Base-by-base conservation (phyloP, 1,284 basidiomycete genomes). In the Austropuccinia psidii region DNA sequence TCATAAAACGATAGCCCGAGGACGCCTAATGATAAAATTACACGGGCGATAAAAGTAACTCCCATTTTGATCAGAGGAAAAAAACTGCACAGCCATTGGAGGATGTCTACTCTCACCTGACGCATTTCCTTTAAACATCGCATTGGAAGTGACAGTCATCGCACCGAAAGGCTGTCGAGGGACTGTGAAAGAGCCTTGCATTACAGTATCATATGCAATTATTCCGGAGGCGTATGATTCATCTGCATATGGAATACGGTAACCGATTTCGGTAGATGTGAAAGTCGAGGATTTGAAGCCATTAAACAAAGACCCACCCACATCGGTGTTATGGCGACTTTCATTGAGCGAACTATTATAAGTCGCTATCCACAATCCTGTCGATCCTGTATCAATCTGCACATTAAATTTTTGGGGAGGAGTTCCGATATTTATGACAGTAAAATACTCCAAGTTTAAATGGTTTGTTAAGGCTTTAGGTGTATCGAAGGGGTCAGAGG, bases 311-410 rank as follows among this genome's bases (percentile, higher is more conserved):
- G 68, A 45, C 21, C 68, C 68, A 39, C 49, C 66, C 17, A 69
- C 49, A 43, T 69, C 54, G 17, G 66, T 57, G 41, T 58, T 58
- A 29, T 60, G 13, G 4, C 45, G 45, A 29, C 31, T 72, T 61
- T 61, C 57, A 27, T 72, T 49, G 24, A 50, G 19, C 11, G 45
- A 60, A 9, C 43, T 39, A 47, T 72, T 58, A 27, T 60, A 61
- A n/a, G 55, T 39, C 31, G 68, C 57, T 15, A 72, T 43, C 68
- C 68, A 72, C 45, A 72, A 50, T 8, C 47, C 57, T 7, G 58
- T 73, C n/a, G 70, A 73, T 17, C 70, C 70, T 21, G 70, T 73
- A 41, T 73, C 70, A 21, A 73, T 50, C 24, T 64, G 58, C 21
- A 73, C 70, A 31, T 50, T 45, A 39, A 73, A 73, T 5, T 73